Evolutionary conservation across 2,329 filamentous ascomycete species (phyloP), one percentile per base, ranked within the genome.

Genomic region (Pseudohalonectria lignicola): DNA sequence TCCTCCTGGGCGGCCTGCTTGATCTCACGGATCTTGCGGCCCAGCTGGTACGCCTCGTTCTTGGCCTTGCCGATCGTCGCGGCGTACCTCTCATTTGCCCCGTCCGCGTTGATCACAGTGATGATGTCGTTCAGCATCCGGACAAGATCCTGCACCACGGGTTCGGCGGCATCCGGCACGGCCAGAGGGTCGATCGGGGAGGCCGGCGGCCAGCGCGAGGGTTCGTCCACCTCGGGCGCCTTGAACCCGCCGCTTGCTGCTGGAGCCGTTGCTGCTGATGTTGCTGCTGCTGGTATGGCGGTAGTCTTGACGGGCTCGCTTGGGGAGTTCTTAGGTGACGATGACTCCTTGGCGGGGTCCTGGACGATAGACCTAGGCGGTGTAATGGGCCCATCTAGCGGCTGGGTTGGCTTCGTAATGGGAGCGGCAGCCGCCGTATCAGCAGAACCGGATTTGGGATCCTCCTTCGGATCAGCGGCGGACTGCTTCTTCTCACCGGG

Each of bases 81-180:
- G 37, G 76, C 78, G 62, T 92, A 94, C 59, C 82, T 86, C 48
- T 72, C 72, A 45, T 81, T 76, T 41, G 85, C 76, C 43, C 81
- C 76, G 56, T 94, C 90, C 41, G 84, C 83, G 59, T 95, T 94
- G 56, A 95, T 80, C 34, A 93, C 86, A 8, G 85, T 79, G 54
- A 98, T 94, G 51, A 98, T 82, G 59, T 94, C 86, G 63, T 98
- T 98, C 50, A 98, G 73, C 64, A 94, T 90, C 64, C 86, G 90
- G 42, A 94, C 86, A 5, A 98, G 70, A 52, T 96, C 86, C 61
- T 95, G 87, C 17, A 96, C 84, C 26, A 94, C 74, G 20, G 86
- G 84, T 56, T 96, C 90, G 42, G 79, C 76, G 38, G 83, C 86
- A 50, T 86, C 75, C 39, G 76, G 71, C 18, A 93, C 74, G 36